Evolutionary conservation across 495 filamentous ascomycete genomes (phyloP).

Genomic region (Platismatia glauca): DNA sequence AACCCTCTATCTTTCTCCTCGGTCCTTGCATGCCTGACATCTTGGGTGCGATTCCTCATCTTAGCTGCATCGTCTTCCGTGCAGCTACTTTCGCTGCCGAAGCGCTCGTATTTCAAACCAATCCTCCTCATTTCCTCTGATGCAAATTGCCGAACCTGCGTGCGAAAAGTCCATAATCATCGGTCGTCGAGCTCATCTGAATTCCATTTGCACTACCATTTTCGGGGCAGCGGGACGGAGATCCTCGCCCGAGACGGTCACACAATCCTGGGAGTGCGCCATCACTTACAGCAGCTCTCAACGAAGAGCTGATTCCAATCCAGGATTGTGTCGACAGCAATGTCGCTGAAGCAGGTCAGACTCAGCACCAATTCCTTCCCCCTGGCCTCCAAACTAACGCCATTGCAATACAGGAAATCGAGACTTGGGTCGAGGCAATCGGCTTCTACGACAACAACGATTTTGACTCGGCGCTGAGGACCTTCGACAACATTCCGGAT

Average conservation of each 20-base stretch:
- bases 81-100: neutral
- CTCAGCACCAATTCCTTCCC: neutral
- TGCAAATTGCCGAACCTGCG: neutral
- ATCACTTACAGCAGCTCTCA: neutral
- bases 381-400: slow-evolving; percentile 4
- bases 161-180: neutral
- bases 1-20: neutral
- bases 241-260: neutral
- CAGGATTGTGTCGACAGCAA: slow-evolving; percentile 23
- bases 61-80: neutral
- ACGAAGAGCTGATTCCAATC: neutral
- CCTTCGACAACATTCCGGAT: slow-evolving; percentile 81
- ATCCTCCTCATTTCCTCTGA: neutral
- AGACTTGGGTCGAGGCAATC: slow-evolving; percentile 92
- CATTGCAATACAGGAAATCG: slow-evolving; percentile 68
- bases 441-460: slow-evolving; percentile 92
- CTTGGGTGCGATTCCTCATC: neutral
- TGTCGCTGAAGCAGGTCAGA: slow-evolving; percentile 73
- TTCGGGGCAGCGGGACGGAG: neutral
- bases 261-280: neutral
- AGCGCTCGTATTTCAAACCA: neutral
- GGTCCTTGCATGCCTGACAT: neutral
- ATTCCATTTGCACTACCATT: neutral
- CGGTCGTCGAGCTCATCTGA: neutral
- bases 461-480: slow-evolving; percentile 74